Conservation (phyloP, 345 rosid species). For the Cochlearia excelsa region DNA sequence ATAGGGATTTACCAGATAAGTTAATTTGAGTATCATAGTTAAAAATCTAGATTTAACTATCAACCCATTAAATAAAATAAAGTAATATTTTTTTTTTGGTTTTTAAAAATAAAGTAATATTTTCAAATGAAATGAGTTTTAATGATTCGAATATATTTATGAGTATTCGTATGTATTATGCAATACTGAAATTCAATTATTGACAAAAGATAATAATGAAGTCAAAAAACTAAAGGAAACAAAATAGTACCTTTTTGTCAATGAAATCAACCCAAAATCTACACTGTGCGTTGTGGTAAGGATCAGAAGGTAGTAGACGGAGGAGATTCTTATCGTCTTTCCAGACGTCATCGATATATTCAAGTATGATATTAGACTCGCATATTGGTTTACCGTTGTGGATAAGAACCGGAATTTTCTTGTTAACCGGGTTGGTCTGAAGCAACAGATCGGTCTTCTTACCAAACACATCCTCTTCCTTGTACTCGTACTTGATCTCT, state of each 20-base stretch:
- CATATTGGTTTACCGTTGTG: slow-evolving; percentile 37
- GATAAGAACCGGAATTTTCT: slow-evolving; percentile 38
- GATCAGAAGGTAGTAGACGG: slow-evolving; percentile 36
- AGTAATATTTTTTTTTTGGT: no score
- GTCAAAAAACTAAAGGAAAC: no score
- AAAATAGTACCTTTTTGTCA: slow-evolving; percentile 34
- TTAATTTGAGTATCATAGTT: no score
- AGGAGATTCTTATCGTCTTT: slow-evolving; percentile 21
- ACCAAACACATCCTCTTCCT: slow-evolving; percentile 39
- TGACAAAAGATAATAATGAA: neutral
- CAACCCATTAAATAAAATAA: no score
- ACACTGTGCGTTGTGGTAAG: slow-evolving; percentile 27
- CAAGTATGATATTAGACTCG: slow-evolving; percentile 33
- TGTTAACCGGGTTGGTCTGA: slow-evolving; percentile 32
- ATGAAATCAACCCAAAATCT: slow-evolving; percentile 34
- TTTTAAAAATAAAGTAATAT: no score
- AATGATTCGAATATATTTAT: no score
- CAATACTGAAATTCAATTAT: neutral
- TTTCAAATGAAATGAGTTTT: no score
- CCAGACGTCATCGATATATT: slow-evolving; percentile 39
- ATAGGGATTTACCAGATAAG: no score
- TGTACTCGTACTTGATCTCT: slow-evolving; percentile 32
- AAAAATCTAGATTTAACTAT: no score
- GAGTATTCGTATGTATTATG: no score
- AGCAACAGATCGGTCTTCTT: slow-evolving; percentile 32